phyloP scores from a whole-genome alignment of 345 rosid genomes.

The Lumnitzera racemosa region DNA sequence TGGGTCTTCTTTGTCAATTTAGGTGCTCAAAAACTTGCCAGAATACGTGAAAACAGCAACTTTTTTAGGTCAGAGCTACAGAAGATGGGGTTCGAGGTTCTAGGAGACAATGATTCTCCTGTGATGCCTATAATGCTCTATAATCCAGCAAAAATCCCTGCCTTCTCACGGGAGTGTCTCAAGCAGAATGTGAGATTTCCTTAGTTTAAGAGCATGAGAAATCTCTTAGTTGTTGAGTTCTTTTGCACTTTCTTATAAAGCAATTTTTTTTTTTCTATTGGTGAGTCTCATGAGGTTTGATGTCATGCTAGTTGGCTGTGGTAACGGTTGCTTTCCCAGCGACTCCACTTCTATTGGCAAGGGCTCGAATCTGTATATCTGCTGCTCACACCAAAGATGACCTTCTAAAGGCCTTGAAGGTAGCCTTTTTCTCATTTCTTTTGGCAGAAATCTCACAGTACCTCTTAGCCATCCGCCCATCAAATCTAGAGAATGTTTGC shows the following conservation, averaged over 20 bases:
- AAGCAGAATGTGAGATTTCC: slow-evolving; percentile 46
- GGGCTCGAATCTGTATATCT: slow-evolving; percentile 82
- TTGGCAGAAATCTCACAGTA: not conserved
- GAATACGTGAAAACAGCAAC: slow-evolving; percentile 92
- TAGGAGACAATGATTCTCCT: slow-evolving; percentile 98
- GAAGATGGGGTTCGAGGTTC: slow-evolving; percentile 95
- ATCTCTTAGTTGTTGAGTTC: not conserved
- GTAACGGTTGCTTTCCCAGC: slow-evolving; percentile 64
- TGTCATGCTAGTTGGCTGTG: slow-evolving; percentile 40
- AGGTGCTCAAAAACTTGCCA: slow-evolving; percentile 91
- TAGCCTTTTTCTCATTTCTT: slow-evolving; percentile 12
- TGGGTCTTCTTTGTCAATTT: not conserved
- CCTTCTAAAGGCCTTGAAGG: slow-evolving; percentile 64
- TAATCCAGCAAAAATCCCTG: slow-evolving; percentile 93
- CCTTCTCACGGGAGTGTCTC: slow-evolving; percentile 90
- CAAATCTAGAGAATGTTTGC: too few relatives aligned
- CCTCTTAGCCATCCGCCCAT: too few relatives aligned
- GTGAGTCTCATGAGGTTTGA: not conserved
- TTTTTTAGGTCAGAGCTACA: slow-evolving; percentile 84
- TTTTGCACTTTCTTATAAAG: slow-evolving; percentile 6
- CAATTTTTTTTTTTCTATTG: slow-evolving; percentile 7
- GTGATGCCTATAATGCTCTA: slow-evolving; percentile 98
- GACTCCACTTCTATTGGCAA: slow-evolving; percentile 66
- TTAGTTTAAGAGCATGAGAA: not conserved
- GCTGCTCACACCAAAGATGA: slow-evolving; percentile 73